These are phyloP conservation scores for Tulasnella sp. DNA, from an alignment of 768 basidiomycete genomes.

Conservation along the genomic window DNA sequence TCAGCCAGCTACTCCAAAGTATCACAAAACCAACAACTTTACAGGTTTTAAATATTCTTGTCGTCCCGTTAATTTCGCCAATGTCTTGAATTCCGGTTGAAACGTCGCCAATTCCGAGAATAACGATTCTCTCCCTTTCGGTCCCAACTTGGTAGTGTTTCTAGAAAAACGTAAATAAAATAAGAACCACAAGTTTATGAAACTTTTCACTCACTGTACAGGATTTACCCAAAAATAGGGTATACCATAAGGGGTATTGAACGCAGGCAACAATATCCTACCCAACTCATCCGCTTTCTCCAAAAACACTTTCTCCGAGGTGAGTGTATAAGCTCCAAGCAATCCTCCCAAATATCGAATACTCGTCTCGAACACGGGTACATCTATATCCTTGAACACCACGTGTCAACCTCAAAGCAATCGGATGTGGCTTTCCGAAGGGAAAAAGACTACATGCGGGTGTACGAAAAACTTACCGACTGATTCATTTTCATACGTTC, in stretches of 20 bases:
- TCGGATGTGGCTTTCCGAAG: no score
- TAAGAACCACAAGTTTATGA: not conserved
- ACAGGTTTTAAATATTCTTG: slow-evolving; percentile 33
- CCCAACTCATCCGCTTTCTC: slow-evolving; percentile 42
- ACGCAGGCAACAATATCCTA: slow-evolving; percentile 53
- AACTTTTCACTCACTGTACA: slow-evolving; percentile 31
- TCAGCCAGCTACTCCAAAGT: not conserved
- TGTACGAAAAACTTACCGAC: not conserved
- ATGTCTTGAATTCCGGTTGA: slow-evolving; percentile 75
- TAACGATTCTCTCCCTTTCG: slow-evolving; percentile 23
- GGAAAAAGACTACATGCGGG: not conserved
- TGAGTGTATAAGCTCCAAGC: slow-evolving; percentile 65
- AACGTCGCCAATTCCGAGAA: slow-evolving; percentile 66
- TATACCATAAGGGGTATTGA: slow-evolving; percentile 55
- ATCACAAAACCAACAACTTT: not conserved
- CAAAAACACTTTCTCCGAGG: slow-evolving; percentile 27
- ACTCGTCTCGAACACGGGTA: slow-evolving; percentile 69
- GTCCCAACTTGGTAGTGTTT: slow-evolving; percentile 1
- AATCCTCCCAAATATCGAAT: slow-evolving; percentile 86
- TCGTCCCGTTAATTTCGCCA: slow-evolving; percentile 65
- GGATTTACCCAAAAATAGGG: slow-evolving; percentile 62
- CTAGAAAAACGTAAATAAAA: not conserved
- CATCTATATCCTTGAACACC: no score
- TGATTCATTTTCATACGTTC: slow-evolving; percentile 14
- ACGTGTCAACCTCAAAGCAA: no score